Percentiles rank a stretch among this genome's conserved stretches.
These are phyloP conservation scores for Tulasnella calospora DNA, from an alignment of 768 basidiomycete species.

Conservation along the genomic window DNA sequence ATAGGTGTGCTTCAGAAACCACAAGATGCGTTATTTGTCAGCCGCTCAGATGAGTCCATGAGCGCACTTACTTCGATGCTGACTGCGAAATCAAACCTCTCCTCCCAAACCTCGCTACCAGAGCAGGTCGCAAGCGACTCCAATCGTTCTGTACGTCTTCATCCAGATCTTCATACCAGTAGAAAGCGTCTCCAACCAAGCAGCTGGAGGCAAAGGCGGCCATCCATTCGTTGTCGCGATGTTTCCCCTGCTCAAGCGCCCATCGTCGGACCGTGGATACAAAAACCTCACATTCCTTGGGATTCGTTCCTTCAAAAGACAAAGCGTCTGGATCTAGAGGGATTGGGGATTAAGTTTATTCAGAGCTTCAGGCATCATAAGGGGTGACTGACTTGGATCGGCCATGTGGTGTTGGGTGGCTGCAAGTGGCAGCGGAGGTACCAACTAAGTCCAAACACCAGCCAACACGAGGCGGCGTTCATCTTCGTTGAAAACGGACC, in stretches of 20 bases:
- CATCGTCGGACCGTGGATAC: neutral
- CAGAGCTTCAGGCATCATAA: no score
- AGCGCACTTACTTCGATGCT: neutral
- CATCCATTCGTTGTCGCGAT: neutral
- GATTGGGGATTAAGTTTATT: no score
- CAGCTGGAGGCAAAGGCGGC: neutral
- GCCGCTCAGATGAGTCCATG: no score
- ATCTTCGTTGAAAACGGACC: no score
- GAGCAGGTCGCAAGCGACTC: neutral
- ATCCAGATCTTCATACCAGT: constrained; percentile 6
- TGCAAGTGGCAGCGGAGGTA: no score
- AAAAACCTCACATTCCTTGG: neutral
- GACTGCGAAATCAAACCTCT: neutral
- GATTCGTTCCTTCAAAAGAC: neutral
- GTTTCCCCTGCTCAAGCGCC: neutral
- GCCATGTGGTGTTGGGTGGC: no score
- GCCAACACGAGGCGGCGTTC: no score
- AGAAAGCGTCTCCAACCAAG: neutral
- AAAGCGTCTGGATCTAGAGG: neutral
- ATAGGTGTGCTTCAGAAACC: neutral
- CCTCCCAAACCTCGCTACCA: neutral
- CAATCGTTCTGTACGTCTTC: neutral
- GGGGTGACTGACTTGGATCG: no score
- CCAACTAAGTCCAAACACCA: no score
- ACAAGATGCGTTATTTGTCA: no score